Evolutionary conservation across 768 basidiomycete genomes (phyloP).

Genomic region (Pleurotus cornucopiae): DNA sequence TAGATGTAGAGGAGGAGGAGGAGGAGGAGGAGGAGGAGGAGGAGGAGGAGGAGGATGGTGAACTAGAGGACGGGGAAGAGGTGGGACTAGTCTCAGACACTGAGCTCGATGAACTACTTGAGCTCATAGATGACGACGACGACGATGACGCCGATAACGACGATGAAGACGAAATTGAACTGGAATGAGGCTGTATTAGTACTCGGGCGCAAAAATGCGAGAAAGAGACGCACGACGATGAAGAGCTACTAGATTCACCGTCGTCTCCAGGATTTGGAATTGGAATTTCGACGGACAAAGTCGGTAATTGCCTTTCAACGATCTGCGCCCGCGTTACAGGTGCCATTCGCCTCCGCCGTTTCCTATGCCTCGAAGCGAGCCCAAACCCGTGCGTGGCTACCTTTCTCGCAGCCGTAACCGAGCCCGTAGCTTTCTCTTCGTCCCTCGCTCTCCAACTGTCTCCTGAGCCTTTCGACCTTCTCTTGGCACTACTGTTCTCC

Average conservation of each 20-base stretch:
- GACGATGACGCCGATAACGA: background rate
- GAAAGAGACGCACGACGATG: constrained; percentile 1
- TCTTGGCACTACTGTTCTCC: background rate
- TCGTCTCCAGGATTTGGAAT: background rate
- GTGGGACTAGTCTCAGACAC: background rate
- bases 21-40: background rate
- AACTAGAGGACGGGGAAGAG: background rate
- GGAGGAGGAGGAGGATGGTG: background rate
- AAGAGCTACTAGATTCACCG: background rate
- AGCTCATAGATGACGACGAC: background rate
- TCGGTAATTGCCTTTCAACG: background rate
- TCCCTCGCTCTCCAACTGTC: background rate
- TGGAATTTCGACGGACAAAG: background rate
- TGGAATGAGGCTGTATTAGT: background rate
- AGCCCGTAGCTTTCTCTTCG: background rate
- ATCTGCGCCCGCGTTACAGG: background rate
- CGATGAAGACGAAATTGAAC: background rate
- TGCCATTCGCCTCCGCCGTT: background rate
- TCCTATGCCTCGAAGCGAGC: background rate
- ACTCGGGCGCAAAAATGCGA: background rate
- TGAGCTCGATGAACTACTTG: background rate
- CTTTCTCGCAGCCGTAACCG: background rate
- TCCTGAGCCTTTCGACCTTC: background rate
- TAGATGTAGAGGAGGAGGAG: background rate
- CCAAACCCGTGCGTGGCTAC: background rate